Percentiles rank a stretch among this genome's conserved stretches.
Conservation (phyloP, 1,284 basidiomycete species). For the Puccinia hordei region DNA sequence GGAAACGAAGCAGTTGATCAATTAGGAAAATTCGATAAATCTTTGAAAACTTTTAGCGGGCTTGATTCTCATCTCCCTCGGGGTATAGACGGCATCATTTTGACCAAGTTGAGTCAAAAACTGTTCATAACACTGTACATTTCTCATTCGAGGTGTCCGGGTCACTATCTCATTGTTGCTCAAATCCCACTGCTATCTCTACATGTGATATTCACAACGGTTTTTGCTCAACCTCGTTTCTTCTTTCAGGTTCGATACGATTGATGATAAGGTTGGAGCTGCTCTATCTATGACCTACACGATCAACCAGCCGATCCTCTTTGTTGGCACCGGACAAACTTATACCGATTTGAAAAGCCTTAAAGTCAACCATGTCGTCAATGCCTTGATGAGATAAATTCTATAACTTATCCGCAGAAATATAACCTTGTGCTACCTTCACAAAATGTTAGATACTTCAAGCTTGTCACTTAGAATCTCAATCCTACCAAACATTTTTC, state of each 20-base stretch:
- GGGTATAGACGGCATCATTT: constrained; percentile 92
- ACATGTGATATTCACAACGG: neutral
- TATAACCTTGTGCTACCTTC: neutral
- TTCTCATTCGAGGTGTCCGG: neutral
- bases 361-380: constrained; percentile 85
- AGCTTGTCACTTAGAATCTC: neutral
- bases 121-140: neutral
- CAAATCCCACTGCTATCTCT: neutral
- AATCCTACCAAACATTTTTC: neutral
- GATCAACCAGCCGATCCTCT: constrained; percentile 92
- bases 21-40: constrained; percentile 86
- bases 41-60: constrained; percentile 77
- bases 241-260: constrained; percentile 74
- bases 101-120: constrained; percentile 69
- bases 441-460: neutral
- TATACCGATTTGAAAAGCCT: constrained; percentile 89
- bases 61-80: constrained; percentile 68
- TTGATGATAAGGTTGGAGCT: constrained; percentile 92
- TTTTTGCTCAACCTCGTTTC: neutral
- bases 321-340: constrained; percentile 85
- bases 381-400: constrained; percentile 73
- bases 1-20: constrained; percentile 97
- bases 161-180: too few species aligned
- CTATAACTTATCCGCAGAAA: neutral
- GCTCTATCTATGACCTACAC: constrained; percentile 97